Evolutionary conservation across 208 protist genomes (phyloP), one percentile per base, ranked within the genome.

Genomic region (Herpetomonas tarakana): DNA sequence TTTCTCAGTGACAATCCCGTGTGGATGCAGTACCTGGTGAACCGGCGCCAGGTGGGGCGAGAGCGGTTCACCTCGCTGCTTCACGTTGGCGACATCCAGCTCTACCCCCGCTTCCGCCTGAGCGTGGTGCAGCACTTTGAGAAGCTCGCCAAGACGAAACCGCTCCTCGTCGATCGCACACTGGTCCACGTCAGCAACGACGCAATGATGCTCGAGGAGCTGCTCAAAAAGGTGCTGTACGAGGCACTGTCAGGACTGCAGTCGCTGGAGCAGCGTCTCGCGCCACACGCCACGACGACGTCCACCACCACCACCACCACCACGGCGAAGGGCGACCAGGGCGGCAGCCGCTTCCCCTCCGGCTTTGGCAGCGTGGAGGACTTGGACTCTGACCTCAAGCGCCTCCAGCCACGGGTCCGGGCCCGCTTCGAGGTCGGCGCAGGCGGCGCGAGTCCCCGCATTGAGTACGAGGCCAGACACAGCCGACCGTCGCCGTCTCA

Each of bases 21-120:
- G 50, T 68, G 84, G 46, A 71, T 81, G 52, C 82, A 71, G 55
- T 81, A 73, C 54, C 60, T 90, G n/a, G 79, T 88, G 44, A 76
- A 85, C 50, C 75, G 81, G 3, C 85, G 79, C 54, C 74, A 80
- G 38, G 41, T 82, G 18, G 83, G 79, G 0, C 62, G 68, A n/a
- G 80, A 90, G 54, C 71, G 78, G 16, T 91, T 94, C 62, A 67
- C 81, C 0, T 65, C 76, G 51, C 72, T 76, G 65, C 44, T 92
- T 47, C 81, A 78, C 52, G 66, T 92, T 2, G 77, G 85, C 25
- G 85, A 92, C 47, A 62, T 94, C 14, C 76, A 91, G 54, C 72
- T 94, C 22, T 94, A 90, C 56, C 88, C 88, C 18, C 74, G 85
- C 24, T 94, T 94, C 58, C 82, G 88, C 3, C 76, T 94, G 11